Base-by-base conservation (phyloP, 129 eudicot species). In the Sambucus nigra region DNA sequence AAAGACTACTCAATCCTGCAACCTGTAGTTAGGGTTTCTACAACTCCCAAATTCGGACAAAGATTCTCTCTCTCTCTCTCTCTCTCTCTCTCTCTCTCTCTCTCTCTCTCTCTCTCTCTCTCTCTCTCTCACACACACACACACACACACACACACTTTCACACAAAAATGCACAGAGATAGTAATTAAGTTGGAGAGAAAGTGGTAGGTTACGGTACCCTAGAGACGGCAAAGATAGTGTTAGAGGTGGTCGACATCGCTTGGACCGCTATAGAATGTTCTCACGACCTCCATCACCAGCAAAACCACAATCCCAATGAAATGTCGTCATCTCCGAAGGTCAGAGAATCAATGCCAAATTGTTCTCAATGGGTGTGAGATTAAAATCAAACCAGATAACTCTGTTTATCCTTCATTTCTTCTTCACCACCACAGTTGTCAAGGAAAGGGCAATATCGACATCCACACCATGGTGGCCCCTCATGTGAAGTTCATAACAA, bases 231-330 rank as follows among this genome's bases (percentile, higher is more conserved):
- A 29, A 85, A 76, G 80, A 91, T 94, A 57, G 94, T 85, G 73
- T 23, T 85, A 67, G 98, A 91, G 68, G 83, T 91, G 20, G 96
- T 94, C 6, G 96, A 87, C 9, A 72, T 83, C 10, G 94, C 96
- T 21, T 83, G 77, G 70, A 62, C 86, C 45, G 95, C 95, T 57
- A 76, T 77, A 22, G 98, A 91, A 53, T 46, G 68, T 47, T 65
- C 80, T 55, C 86, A 91, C 60, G 69, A 72, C 58, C 70, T 69
- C 68, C 84, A 69, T 51, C 77, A 54, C 42, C 65, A 55, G 5
- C 49, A 59, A 15, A 51, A 63, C 45, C 65, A 64, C n/a, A 29
- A 35, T 32, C 13, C 64, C 48, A 48, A 66, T 24, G 61, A 50
- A 29, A 47, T 60, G 47, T 53, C 54, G 71, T 60, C 81, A 55